Evolutionary conservation across 106 monocot species (phyloP).

Genomic region (Dendrobium chrysotoxum): DNA sequence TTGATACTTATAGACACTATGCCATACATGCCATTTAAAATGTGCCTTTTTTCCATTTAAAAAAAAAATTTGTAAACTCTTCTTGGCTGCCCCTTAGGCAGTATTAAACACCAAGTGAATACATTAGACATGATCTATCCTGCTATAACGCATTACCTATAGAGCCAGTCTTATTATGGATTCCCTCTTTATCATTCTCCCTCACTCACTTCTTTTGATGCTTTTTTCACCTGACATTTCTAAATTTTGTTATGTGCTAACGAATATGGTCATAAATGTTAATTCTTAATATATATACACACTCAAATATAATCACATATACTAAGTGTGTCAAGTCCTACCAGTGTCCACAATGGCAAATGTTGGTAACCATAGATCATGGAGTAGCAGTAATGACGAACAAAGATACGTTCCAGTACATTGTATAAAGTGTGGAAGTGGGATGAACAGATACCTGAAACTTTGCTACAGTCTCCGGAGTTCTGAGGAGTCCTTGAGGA

Average conservation of each 20-base stretch:
- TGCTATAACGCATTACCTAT: not conserved
- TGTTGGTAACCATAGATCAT: not conserved
- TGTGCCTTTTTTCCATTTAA: not conserved
- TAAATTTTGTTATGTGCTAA: not conserved
- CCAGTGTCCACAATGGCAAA: too few relatives aligned
- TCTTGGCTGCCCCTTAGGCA: not conserved
- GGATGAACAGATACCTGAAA: conserved; percentile 67
- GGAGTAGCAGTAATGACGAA: not conserved
- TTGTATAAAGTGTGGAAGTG: not conserved
- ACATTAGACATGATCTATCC: not conserved
- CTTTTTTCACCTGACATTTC: not conserved
- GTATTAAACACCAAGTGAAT: not conserved
- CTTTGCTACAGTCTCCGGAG: conserved; percentile 94
- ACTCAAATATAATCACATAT: too few relatives aligned
- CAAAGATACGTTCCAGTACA: not conserved
- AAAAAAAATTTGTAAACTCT: not conserved
- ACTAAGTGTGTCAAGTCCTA: too few relatives aligned
- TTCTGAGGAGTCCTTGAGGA: conserved; percentile 88
- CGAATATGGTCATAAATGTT: not conserved
- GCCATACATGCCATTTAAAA: not conserved
- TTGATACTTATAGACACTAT: not conserved
- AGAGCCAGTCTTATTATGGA: not conserved
- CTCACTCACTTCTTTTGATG: not conserved
- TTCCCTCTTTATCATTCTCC: not conserved
- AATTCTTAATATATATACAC: not conserved